Evolutionary conservation across 768 basidiomycete species (phyloP).

Genomic region (Amanita inopinata): DNA sequence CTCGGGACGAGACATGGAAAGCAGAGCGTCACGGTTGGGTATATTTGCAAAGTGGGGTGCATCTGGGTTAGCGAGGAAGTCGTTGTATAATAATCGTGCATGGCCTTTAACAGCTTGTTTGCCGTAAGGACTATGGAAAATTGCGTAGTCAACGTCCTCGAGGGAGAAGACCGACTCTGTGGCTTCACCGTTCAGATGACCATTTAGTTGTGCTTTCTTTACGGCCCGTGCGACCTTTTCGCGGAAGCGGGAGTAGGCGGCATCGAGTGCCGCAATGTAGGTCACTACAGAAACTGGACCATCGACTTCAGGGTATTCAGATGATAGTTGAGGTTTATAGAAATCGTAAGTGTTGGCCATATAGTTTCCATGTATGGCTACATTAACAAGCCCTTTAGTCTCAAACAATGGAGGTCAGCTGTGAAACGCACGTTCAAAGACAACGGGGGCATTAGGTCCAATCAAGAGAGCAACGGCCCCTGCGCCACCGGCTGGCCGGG

Average conservation of each 20-base stretch:
- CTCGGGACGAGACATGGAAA: constrained; percentile 54
- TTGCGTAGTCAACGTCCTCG: constrained; percentile 80
- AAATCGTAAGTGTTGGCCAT: constrained; percentile 99
- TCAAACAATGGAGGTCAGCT: neutral
- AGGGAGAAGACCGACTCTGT: constrained; percentile 52
- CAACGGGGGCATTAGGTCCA: constrained; percentile 91
- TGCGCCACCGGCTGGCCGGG: constrained; percentile 94
- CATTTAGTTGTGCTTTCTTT: constrained; percentile 34
- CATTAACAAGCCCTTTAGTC: constrained; percentile 10
- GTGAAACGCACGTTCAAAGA: constrained; percentile 77
- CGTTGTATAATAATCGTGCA: constrained; percentile 85
- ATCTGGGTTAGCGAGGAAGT: constrained; percentile 76
- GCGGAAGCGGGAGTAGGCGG: constrained; percentile 76
- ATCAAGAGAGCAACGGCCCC: constrained; percentile 93
- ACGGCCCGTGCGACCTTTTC: constrained; percentile 66
- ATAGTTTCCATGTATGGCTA: constrained; percentile 92
- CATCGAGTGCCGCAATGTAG: constrained; percentile 90
- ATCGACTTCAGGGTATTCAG: constrained; percentile 95
- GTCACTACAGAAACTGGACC: constrained; percentile 94
- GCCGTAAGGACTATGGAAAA: constrained; percentile 98
- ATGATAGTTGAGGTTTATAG: constrained; percentile 95
- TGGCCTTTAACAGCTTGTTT: constrained; percentile 98
- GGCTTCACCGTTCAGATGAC: constrained; percentile 31
- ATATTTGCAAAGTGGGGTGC: constrained; percentile 61
- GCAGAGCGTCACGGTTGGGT: constrained; percentile 60